These are phyloP conservation scores for Vanrija sp. DNA, from an alignment of 1,284 basidiomycete genomes.

Conservation along the genomic window DNA sequence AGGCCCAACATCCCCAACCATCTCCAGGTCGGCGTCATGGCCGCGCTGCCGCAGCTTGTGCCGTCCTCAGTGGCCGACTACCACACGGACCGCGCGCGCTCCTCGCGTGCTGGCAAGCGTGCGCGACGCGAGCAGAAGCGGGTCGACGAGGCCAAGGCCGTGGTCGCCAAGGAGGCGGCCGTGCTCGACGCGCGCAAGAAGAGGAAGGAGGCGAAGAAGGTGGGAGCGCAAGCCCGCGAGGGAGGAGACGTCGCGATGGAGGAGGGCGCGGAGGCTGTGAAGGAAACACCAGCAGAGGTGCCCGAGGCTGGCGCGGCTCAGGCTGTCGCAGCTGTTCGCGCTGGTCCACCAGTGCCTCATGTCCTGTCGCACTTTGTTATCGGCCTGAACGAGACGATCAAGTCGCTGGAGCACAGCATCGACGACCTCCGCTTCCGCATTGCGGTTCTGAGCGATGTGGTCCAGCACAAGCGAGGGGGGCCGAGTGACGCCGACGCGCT, in stretches of 20 bases:
- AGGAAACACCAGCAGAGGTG: background rate
- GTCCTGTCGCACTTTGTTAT: slow-evolving; percentile 58
- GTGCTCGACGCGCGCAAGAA: too few relatives aligned
- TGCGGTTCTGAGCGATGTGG: slow-evolving; percentile 33
- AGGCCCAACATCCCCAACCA: slow-evolving; percentile 43
- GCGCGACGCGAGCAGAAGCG: background rate
- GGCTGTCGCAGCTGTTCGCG: too few relatives aligned
- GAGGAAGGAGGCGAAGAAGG: too few relatives aligned
- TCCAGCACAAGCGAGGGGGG: slow-evolving; percentile 25
- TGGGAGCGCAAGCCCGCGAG: background rate
- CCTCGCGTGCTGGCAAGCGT: slow-evolving; percentile 29
- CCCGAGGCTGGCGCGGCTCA: background rate
- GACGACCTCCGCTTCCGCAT: slow-evolving; percentile 35
- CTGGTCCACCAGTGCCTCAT: slow-evolving; percentile 38
- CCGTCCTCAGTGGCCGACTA: slow-evolving; percentile 34
- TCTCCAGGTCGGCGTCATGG: slow-evolving; percentile 33
- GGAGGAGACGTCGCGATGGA: background rate
- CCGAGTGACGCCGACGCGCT: background rate
- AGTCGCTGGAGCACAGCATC: slow-evolving; percentile 63
- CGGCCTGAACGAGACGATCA: slow-evolving; percentile 79
- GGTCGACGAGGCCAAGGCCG: slow-evolving; percentile 1
- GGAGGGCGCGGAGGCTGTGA: background rate
- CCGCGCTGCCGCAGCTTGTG: slow-evolving; percentile 30
- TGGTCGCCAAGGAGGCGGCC: background rate
- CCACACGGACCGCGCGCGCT: slow-evolving; percentile 35